These are phyloP conservation scores for Escallonia herrerae DNA, from an alignment of 129 eudicot species.

Conservation along the genomic window DNA sequence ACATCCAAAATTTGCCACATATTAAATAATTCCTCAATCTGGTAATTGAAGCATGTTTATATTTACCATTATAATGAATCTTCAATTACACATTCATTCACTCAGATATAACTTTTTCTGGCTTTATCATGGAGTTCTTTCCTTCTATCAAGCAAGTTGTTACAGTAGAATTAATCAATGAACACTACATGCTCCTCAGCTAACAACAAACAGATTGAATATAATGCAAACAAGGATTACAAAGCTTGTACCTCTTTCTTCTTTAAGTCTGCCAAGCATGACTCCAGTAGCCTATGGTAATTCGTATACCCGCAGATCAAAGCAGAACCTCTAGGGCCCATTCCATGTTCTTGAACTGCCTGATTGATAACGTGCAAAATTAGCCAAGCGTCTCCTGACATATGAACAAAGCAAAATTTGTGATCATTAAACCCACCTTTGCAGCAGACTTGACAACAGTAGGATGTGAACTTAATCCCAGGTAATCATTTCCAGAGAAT, in stretches of 20 bases:
- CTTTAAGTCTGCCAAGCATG: conserved; percentile 74
- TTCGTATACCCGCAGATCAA: conserved; percentile 88
- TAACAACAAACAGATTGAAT: neutral
- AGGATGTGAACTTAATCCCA: conserved; percentile 94
- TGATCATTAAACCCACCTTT: conserved; percentile 34
- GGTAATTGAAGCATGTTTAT: neutral
- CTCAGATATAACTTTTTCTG: neutral
- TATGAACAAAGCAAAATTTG: neutral
- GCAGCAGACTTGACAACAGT: conserved; percentile 65
- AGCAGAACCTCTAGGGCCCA: conserved; percentile 99
- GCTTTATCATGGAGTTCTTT: neutral
- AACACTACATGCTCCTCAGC: neutral
- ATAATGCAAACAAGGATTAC: neutral
- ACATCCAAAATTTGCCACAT: neutral
- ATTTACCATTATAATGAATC: neutral
- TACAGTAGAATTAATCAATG: neutral
- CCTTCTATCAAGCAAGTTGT: neutral
- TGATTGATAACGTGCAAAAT: conserved; percentile 14
- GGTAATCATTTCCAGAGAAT: conserved; percentile 96
- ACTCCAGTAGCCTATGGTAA: conserved; percentile 72
- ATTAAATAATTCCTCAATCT: neutral
- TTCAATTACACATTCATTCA: neutral
- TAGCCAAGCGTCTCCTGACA: conserved; percentile 3
- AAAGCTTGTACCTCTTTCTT: conserved; percentile 71
- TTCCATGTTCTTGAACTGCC: conserved; percentile 88